These are phyloP conservation scores for Ballota nigra DNA, from an alignment of 257 asterid species.

Conservation along the genomic window DNA sequence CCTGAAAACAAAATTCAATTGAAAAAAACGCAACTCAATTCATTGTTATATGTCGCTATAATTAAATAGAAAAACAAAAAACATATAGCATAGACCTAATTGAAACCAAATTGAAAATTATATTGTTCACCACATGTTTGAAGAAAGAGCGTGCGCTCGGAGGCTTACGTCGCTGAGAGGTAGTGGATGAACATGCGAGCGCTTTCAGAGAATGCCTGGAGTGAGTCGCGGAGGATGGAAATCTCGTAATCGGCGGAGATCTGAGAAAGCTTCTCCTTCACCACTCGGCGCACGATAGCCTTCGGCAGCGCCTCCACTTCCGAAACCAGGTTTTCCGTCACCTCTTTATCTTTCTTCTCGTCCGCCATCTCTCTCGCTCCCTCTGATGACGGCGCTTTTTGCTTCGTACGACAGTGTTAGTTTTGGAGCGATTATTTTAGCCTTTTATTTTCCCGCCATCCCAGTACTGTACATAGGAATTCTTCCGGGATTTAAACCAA, in stretches of 20 bases:
- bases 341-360: slow-evolving; percentile 34
- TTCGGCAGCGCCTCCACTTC: slow-evolving; percentile 82
- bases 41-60: neutral
- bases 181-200: slow-evolving; percentile 86
- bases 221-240: slow-evolving; percentile 71
- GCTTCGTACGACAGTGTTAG: neutral
- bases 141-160: neutral
- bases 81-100: neutral
- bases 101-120: neutral
- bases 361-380: slow-evolving; percentile 36
- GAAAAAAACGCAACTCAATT: neutral
- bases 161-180: slow-evolving; percentile 73
- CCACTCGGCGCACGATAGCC: slow-evolving; percentile 85
- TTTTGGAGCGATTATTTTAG: slow-evolving; percentile 4
- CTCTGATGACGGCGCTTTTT: slow-evolving; percentile 7
- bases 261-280: slow-evolving; percentile 86
- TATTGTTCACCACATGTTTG: neutral
- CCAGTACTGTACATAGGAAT: neutral
- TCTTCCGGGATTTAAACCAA: too few relatives aligned
- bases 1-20: neutral
- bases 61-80: neutral
- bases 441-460: slow-evolving; percentile 33
- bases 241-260: slow-evolving; percentile 64
- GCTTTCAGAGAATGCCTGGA: slow-evolving; percentile 78
- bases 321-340: slow-evolving; percentile 39